Percentiles rank a stretch among this genome's conserved stretches.
phyloP scores from a whole-genome alignment of 371 early-diverging fungal genomes.

The Mucor velutinosus region DNA sequence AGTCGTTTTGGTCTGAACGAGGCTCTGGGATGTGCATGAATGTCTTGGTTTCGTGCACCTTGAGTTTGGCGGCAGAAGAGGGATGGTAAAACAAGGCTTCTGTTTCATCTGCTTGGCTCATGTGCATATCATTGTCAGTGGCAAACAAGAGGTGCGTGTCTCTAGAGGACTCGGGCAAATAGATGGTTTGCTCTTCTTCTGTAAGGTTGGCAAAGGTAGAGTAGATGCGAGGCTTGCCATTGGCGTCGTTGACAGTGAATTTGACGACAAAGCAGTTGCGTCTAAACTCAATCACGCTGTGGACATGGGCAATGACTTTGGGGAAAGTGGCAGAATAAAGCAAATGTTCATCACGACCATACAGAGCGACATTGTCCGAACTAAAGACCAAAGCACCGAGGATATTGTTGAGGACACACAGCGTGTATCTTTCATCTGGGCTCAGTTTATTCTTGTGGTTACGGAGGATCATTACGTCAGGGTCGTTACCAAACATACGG shows the following conservation, averaged over 20 bases:
- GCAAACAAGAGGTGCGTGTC: slow-evolving; percentile 37
- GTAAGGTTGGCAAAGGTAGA: slow-evolving; percentile 53
- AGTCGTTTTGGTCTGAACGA: slow-evolving; percentile 7
- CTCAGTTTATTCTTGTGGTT: slow-evolving; percentile 54
- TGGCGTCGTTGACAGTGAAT: slow-evolving; percentile 25
- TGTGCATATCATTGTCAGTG: slow-evolving; percentile 43
- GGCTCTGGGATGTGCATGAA: slow-evolving; percentile 47
- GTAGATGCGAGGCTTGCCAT: slow-evolving; percentile 26
- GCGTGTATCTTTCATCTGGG: slow-evolving; percentile 48
- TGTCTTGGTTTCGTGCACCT: slow-evolving; percentile 47
- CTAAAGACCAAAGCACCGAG: slow-evolving; percentile 63
- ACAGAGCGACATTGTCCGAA: slow-evolving; percentile 50
- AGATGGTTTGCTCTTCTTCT: slow-evolving; percentile 41
- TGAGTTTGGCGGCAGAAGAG: slow-evolving; percentile 32
- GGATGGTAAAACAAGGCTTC: slow-evolving; percentile 44
- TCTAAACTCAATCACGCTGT: slow-evolving; percentile 44
- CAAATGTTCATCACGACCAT: slow-evolving; percentile 48
- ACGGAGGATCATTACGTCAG: slow-evolving; percentile 62
- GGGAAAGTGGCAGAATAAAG: slow-evolving; percentile 48
- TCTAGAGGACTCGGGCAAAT: slow-evolving; percentile 31
- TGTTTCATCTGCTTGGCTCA: slow-evolving; percentile 23
- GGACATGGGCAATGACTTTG: slow-evolving; percentile 43
- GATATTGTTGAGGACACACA: slow-evolving; percentile 61
- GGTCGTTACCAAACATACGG: slow-evolving; percentile 66
- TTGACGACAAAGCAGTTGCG: slow-evolving; percentile 49